Conservation (phyloP, 805 yeast species). For the Ogataea trehaloabstinens region DNA sequence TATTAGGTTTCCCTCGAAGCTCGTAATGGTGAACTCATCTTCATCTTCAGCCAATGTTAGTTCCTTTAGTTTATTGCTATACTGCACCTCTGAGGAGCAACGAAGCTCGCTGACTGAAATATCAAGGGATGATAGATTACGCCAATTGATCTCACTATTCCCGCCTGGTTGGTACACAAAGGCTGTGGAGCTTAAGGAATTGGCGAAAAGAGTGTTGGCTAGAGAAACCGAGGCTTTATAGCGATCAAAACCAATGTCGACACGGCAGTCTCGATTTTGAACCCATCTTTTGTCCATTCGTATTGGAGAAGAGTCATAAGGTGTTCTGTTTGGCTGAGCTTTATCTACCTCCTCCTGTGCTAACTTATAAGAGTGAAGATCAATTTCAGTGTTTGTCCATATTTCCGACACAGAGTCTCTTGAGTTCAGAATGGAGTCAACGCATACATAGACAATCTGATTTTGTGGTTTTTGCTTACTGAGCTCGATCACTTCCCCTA, state of each 20-base stretch:
- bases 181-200: slow-evolving; percentile 24
- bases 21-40: slow-evolving; percentile 42
- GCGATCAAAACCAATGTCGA: slow-evolving; percentile 1
- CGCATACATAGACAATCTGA: slow-evolving; percentile 24
- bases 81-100: neutral
- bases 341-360: slow-evolving; percentile 7
- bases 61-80: slow-evolving; percentile 14
- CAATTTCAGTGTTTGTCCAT: slow-evolving; percentile 23
- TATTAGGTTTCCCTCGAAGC: slow-evolving; percentile 55
- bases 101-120: slow-evolving; percentile 1
- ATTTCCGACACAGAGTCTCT: slow-evolving; percentile 28
- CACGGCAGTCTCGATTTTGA: slow-evolving; percentile 1
- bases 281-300: slow-evolving; percentile 13
- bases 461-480: slow-evolving; percentile 9
- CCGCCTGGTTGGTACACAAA: slow-evolving; percentile 17
- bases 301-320: slow-evolving; percentile 8
- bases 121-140: slow-evolving; percentile 7
- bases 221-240: slow-evolving; percentile 9
- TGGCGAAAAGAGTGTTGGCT: slow-evolving; percentile 29
- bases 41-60: slow-evolving; percentile 10
- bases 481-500: slow-evolving; percentile 13
- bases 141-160: slow-evolving; percentile 11
- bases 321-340: neutral
- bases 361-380: slow-evolving; percentile 10
- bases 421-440: slow-evolving; percentile 26